phyloP scores from a whole-genome alignment of 768 basidiomycete species.

The Epithele typhae region DNA sequence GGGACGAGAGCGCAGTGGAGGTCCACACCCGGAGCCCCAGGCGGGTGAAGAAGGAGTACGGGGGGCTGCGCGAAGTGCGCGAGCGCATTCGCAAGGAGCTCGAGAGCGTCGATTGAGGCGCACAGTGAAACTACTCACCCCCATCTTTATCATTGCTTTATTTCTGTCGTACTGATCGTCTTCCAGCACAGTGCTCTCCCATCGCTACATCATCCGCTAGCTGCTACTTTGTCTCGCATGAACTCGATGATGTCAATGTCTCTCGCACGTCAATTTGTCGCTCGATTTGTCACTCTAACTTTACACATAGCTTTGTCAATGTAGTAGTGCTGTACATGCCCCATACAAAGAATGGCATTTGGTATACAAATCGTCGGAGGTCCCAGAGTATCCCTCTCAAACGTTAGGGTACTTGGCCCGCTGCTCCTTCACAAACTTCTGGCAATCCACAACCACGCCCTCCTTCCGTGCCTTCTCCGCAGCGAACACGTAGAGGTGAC shows the following conservation, averaged over 20 bases:
- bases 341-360: neutral
- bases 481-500: conserved; percentile 84
- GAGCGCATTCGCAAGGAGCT: conserved; percentile 79
- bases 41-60: conserved; percentile 63
- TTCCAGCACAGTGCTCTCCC: neutral
- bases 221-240: neutral
- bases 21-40: conserved; percentile 67
- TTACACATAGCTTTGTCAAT: conserved; percentile 12
- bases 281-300: conserved; percentile 6
- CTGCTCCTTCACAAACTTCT: conserved; percentile 48
- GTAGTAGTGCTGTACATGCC: neutral
- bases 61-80: conserved; percentile 73
- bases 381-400: too few species aligned
- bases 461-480: conserved; percentile 74
- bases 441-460: conserved; percentile 66
- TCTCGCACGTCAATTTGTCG: neutral
- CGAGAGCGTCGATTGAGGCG: conserved; percentile 52
- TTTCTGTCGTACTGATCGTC: neutral
- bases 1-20: conserved; percentile 56
- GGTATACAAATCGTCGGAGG: too few species aligned
- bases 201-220: neutral
- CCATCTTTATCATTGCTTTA: conserved; percentile 5
- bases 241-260: conserved; percentile 2
- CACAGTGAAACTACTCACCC: neutral
- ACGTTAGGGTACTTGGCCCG: conserved; percentile 28